Percentiles rank a stretch among this genome's conserved stretches.
These are phyloP conservation scores for Elymus sibiricus DNA, from an alignment of 176 grass and related monocot genomes.

Conservation along the genomic window DNA sequence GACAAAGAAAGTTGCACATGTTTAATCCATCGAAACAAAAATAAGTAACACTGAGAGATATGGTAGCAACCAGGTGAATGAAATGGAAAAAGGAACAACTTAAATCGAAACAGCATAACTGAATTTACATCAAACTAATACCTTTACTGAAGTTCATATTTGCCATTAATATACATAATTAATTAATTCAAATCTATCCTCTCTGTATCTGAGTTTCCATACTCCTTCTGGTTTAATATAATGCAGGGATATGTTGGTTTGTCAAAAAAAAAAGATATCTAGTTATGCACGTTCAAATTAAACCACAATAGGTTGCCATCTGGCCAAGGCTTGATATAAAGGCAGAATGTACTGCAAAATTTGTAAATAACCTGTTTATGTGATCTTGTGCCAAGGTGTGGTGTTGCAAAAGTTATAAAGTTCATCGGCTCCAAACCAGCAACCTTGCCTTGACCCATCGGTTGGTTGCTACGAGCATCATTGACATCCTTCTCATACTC, in stretches of 20 bases:
- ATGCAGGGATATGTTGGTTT: background rate
- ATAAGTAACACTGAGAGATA: background rate
- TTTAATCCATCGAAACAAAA: background rate
- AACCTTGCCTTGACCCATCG: slow-evolving; percentile 49
- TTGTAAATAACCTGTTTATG: slow-evolving; percentile 73
- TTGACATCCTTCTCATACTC: slow-evolving; percentile 24
- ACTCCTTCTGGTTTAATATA: background rate
- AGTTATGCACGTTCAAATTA: background rate
- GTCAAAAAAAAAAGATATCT: background rate
- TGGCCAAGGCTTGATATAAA: background rate
- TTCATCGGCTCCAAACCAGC: slow-evolving; percentile 90
- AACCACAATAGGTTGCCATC: background rate
- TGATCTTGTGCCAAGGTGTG: slow-evolving; percentile 85
- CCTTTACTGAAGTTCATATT: background rate
- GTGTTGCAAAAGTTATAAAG: slow-evolving; percentile 94
- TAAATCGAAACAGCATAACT: background rate
- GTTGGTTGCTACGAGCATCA: slow-evolving; percentile 13
- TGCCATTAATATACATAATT: background rate
- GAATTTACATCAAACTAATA: background rate
- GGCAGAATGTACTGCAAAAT: background rate
- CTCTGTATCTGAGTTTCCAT: background rate
- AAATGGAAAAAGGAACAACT: background rate
- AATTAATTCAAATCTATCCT: background rate
- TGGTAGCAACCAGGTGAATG: background rate
- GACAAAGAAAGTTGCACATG: slow-evolving; percentile 2